A percentile compares a stretch with the other conserved stretches of the same genome.
These are phyloP conservation scores for Elsinoe necatrix DNA, from an alignment of 2,329 filamentous ascomycete genomes.

Conservation along the genomic window DNA sequence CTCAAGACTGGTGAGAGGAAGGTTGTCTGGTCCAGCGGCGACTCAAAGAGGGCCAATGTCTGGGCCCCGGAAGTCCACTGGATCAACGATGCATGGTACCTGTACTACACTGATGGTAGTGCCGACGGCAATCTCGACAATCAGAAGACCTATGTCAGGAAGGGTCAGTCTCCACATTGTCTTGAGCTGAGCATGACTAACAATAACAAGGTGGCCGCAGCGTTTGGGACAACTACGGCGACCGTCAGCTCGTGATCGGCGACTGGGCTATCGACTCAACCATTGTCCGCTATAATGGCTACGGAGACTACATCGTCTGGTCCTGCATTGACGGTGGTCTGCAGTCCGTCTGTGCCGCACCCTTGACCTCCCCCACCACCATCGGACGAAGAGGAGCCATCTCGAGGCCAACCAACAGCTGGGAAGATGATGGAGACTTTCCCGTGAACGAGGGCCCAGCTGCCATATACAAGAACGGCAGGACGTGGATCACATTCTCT, in stretches of 20 bases:
- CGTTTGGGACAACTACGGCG: constrained; percentile 46
- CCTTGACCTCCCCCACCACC: constrained; percentile 34
- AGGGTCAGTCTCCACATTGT: constrained; percentile 30
- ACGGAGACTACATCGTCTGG: constrained; percentile 46
- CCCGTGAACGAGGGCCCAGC: constrained; percentile 50
- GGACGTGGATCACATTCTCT: constrained; percentile 47
- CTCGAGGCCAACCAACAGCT: constrained; percentile 43
- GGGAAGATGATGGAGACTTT: constrained; percentile 40
- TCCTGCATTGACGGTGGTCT: constrained; percentile 36
- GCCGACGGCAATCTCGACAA: constrained; percentile 36
- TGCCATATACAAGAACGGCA: constrained; percentile 46
- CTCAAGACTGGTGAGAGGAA: constrained; percentile 47
- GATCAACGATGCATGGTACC: constrained; percentile 42
- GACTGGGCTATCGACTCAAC: constrained; percentile 42
- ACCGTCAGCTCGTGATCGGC: constrained; percentile 39
- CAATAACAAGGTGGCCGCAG: constrained; percentile 36
- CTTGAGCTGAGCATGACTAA: not conserved
- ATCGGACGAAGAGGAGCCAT: constrained; percentile 43
- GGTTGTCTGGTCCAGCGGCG: constrained; percentile 42
- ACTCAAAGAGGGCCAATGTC: constrained; percentile 46
- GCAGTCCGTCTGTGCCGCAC: constrained; percentile 36
- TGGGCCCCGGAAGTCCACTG: constrained; percentile 53
- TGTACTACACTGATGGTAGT: constrained; percentile 49
- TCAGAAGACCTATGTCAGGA: constrained; percentile 46
- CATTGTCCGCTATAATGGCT: constrained; percentile 39